Conservation (phyloP, 73 alveolate species). For the Paramecium primaurelia region DNA sequence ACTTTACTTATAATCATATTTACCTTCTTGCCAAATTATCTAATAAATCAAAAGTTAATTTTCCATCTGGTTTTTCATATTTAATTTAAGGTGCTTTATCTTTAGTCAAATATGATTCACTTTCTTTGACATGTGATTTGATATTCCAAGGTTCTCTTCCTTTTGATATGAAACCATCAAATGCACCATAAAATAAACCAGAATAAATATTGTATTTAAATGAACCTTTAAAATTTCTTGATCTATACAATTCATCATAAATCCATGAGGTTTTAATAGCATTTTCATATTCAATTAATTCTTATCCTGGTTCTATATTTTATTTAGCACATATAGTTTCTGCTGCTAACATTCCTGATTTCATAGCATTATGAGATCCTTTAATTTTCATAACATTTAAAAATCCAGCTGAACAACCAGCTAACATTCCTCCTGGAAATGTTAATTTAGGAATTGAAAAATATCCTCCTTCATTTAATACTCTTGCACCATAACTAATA, state of each 20-base stretch:
- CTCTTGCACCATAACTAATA: slow-evolving; percentile 93
- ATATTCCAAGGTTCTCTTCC: slow-evolving; percentile 88
- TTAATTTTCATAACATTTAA: slow-evolving; percentile 92
- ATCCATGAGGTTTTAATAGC: slow-evolving; percentile 65
- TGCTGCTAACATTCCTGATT: slow-evolving; percentile 92
- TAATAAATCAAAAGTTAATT: slow-evolving; percentile 87
- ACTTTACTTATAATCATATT: background rate
- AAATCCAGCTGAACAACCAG: slow-evolving; percentile 96
- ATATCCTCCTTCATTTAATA: slow-evolving; percentile 90
- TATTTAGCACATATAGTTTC: slow-evolving; percentile 68
- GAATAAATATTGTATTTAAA: slow-evolving; percentile 72
- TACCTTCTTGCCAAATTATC: slow-evolving; percentile 80
- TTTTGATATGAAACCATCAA: slow-evolving; percentile 65
- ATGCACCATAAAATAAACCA: slow-evolving; percentile 72
- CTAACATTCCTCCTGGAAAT: slow-evolving; percentile 95
- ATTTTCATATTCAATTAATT: slow-evolving; percentile 55
- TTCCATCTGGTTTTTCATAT: slow-evolving; percentile 94
- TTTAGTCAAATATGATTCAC: slow-evolving; percentile 65
- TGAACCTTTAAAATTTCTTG: slow-evolving; percentile 70
- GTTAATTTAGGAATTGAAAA: slow-evolving; percentile 91
- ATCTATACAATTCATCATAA: slow-evolving; percentile 54
- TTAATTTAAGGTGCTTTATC: slow-evolving; percentile 70
- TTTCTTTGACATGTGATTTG: slow-evolving; percentile 54
- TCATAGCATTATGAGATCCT: slow-evolving; percentile 92
- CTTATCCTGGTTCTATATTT: slow-evolving; percentile 63